These are phyloP conservation scores for Ambrosia trifida DNA, from an alignment of 129 eudicot species.

Conservation along the genomic window DNA sequence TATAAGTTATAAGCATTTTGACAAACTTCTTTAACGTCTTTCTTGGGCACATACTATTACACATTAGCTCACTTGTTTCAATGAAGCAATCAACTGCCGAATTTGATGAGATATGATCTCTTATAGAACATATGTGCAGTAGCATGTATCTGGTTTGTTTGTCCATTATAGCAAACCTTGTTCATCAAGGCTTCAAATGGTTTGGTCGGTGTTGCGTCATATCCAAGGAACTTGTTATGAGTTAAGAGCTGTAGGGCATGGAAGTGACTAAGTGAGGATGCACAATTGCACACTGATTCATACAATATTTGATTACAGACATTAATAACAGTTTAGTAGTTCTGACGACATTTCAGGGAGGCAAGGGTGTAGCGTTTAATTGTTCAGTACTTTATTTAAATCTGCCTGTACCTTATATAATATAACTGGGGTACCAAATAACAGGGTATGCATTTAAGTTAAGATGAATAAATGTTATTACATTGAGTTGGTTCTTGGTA, in stretches of 20 bases:
- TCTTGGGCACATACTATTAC: neutral
- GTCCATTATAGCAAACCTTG: neutral
- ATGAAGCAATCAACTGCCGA: neutral
- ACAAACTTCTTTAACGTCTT: neutral
- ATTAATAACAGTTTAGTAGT: no score
- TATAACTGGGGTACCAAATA: neutral
- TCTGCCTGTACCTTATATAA: no score
- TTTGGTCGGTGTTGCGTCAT: neutral
- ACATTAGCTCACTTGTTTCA: slow-evolving; percentile 1
- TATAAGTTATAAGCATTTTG: slow-evolving; percentile 11
- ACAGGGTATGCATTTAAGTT: neutral
- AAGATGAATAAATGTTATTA: neutral
- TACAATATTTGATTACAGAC: no score
- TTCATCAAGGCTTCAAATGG: neutral
- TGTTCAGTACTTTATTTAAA: no score
- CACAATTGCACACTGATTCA: no score
- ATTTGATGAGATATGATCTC: neutral
- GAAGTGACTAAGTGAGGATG: no score
- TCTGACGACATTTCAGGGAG: no score
- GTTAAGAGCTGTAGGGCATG: no score
- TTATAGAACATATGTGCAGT: neutral
- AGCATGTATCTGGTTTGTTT: neutral
- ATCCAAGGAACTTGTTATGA: no score
- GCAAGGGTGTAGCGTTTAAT: no score
- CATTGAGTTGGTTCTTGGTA: neutral